A percentile compares a stretch with the other conserved stretches of the same genome.
phyloP scores from a whole-genome alignment of 2,329 filamentous ascomycete genomes.

The Aureobasidium sp. region DNA sequence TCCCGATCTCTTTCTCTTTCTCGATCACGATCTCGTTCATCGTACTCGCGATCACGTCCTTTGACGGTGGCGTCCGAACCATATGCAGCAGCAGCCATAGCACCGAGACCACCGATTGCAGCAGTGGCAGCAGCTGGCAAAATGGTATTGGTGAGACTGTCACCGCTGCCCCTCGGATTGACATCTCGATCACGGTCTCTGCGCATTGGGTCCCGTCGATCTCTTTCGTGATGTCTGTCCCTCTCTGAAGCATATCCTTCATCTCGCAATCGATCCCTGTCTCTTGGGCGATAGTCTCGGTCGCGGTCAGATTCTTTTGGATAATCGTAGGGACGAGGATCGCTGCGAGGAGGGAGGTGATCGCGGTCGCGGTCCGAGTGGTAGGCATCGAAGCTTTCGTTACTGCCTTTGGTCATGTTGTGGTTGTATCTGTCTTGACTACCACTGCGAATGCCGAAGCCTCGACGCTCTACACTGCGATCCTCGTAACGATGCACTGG shows the following conservation, averaged over 20 bases:
- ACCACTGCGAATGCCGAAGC: constrained; percentile 49
- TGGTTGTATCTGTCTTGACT: constrained; percentile 33
- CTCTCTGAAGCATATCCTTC: constrained; percentile 20
- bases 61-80: constrained; percentile 21
- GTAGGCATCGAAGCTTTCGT: constrained; percentile 45
- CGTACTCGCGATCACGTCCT: constrained; percentile 23
- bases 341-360: constrained; percentile 17
- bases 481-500: constrained; percentile 40
- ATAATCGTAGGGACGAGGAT: constrained; percentile 31
- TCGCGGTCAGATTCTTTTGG: constrained; percentile 20
- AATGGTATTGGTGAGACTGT: constrained; percentile 23
- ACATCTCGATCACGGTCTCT: constrained; percentile 33
- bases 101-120: constrained; percentile 23
- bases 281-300: constrained; percentile 22
- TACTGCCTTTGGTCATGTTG: constrained; percentile 34
- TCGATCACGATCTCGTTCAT: constrained; percentile 29
- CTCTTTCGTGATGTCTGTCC: constrained; percentile 25
- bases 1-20: constrained; percentile 25
- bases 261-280: constrained; percentile 21
- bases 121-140: constrained; percentile 26
- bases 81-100: constrained; percentile 25
- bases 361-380: constrained; percentile 29
- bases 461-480: constrained; percentile 48
- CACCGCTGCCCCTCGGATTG: constrained; percentile 25
- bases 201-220: constrained; percentile 34